Conservation (phyloP, 1,139 yeast genomes). For the Neolecta irregularis region DNA sequence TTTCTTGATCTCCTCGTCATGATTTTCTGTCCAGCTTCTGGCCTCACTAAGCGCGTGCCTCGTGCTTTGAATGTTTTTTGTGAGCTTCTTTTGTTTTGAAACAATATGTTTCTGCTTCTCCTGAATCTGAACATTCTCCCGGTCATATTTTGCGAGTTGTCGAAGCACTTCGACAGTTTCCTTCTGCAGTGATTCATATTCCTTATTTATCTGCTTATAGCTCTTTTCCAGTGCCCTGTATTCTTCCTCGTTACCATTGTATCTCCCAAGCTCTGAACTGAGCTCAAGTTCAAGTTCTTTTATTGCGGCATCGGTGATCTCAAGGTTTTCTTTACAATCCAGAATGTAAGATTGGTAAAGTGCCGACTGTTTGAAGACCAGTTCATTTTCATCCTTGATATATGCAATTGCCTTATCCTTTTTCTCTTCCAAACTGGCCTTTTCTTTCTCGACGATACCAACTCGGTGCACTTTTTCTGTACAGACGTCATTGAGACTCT, state of each 20-base stretch:
- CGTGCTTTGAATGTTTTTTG: constrained; percentile 32
- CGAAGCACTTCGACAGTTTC: constrained; percentile 3
- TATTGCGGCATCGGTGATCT: constrained; percentile 1
- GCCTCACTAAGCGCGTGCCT: constrained; percentile 30
- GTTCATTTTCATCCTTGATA: constrained; percentile 48
- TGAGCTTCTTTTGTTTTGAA: constrained; percentile 45
- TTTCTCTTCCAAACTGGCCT: constrained; percentile 48
- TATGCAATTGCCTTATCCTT: constrained; percentile 37
- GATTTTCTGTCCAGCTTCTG: constrained; percentile 33
- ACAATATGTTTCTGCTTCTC: constrained; percentile 54
- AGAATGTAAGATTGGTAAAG: constrained; percentile 41
- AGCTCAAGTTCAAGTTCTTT: constrained; percentile 32
- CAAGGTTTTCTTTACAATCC: constrained; percentile 21
- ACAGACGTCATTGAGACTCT: constrained; percentile 60
- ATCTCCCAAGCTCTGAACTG: constrained; percentile 32
- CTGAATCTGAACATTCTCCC: constrained; percentile 49
- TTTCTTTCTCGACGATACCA: constrained; percentile 65
- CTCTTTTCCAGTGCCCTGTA: constrained; percentile 22
- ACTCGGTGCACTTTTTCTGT: constrained; percentile 68
- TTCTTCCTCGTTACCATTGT: constrained; percentile 29
- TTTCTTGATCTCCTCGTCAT: constrained; percentile 32
- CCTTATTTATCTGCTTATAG: constrained; percentile 17
- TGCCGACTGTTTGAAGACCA: constrained; percentile 39
- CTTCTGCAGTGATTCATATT: constrained; percentile 6
- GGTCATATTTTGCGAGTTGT: constrained; percentile 22